These are phyloP conservation scores for Sporothrix brasiliensis DNA, from an alignment of 2,329 filamentous ascomycete species.

Conservation along the genomic window DNA sequence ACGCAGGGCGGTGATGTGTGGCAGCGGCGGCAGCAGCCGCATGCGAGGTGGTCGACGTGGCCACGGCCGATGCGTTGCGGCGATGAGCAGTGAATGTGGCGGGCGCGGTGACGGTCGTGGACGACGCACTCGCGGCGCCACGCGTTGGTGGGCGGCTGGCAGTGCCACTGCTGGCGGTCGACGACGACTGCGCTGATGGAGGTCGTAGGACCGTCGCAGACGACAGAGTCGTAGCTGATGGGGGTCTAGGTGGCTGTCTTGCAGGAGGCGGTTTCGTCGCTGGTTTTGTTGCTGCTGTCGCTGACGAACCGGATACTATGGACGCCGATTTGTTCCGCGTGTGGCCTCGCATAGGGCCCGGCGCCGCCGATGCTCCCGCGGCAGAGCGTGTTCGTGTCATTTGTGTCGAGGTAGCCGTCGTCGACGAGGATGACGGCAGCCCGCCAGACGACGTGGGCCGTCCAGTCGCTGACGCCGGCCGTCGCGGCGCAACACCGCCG, in stretches of 20 bases:
- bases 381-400: neutral
- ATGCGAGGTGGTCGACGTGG: neutral
- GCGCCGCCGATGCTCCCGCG: neutral
- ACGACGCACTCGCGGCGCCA: slow-evolving; percentile 34
- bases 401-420: neutral
- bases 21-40: slow-evolving; percentile 25
- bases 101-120: slow-evolving; percentile 16
- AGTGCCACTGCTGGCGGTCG: slow-evolving; percentile 36
- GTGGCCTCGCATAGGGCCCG: slow-evolving; percentile 28
- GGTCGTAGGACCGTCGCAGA: slow-evolving; percentile 48
- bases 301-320: slow-evolving; percentile 22
- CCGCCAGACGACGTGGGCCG: slow-evolving; percentile 32
- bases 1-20: slow-evolving; percentile 51
- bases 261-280: neutral
- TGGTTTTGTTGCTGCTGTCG: neutral
- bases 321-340: slow-evolving; percentile 34
- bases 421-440: neutral
- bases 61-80: slow-evolving; percentile 28
- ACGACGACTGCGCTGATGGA: slow-evolving; percentile 38
- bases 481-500: slow-evolving; percentile 22
- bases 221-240: slow-evolving; percentile 46
- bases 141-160: slow-evolving; percentile 25
- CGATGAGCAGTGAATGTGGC: slow-evolving; percentile 31
- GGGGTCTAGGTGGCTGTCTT: neutral
- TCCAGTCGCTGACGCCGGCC: neutral